Evolutionary conservation across 768 basidiomycete species (phyloP).

Genomic region (Crucibulum laeve): DNA sequence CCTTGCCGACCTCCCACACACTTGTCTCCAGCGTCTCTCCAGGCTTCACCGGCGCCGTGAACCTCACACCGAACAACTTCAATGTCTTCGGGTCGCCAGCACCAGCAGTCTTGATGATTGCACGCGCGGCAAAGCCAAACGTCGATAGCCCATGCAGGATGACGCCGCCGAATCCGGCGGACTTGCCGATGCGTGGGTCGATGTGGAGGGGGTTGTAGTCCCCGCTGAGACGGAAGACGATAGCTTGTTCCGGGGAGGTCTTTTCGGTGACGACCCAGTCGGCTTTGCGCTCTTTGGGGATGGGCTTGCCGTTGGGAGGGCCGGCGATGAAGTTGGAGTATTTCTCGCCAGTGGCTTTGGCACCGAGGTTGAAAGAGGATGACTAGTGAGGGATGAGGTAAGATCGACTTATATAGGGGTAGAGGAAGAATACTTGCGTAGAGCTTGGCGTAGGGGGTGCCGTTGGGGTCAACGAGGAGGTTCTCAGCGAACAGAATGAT

Average conservation of each 20-base stretch:
- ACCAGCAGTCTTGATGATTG: conserved; percentile 60
- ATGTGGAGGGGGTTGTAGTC: conserved; percentile 81
- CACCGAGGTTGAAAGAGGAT: conserved; percentile 68
- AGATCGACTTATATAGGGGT: background rate
- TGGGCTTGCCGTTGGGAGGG: conserved; percentile 54
- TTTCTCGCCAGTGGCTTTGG: conserved; percentile 56
- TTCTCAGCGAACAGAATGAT: conserved; percentile 68
- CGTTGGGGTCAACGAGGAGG: conserved; percentile 57
- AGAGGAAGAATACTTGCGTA: conserved; percentile 34
- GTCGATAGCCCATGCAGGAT: conserved; percentile 84
- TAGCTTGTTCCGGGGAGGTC: conserved; percentile 62
- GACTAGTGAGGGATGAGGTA: conserved; percentile 27
- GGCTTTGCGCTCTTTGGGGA: conserved; percentile 57
- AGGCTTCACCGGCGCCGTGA: conserved; percentile 81
- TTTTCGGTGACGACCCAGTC: conserved; percentile 60
- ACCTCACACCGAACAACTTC: conserved; percentile 66
- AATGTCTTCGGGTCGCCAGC: conserved; percentile 58
- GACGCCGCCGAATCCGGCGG: conserved; percentile 75
- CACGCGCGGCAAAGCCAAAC: conserved; percentile 80
- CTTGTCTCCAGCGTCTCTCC: conserved; percentile 77
- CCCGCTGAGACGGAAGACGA: conserved; percentile 69
- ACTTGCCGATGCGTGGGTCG: conserved; percentile 69
- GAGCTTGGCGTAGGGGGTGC: conserved; percentile 56
- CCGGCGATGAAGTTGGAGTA: conserved; percentile 60
- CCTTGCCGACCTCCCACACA: conserved; percentile 73